Evolutionary conservation across 2,329 filamentous ascomycete genomes (phyloP).

Genomic region (Fusarium pseudoanthophilum): DNA sequence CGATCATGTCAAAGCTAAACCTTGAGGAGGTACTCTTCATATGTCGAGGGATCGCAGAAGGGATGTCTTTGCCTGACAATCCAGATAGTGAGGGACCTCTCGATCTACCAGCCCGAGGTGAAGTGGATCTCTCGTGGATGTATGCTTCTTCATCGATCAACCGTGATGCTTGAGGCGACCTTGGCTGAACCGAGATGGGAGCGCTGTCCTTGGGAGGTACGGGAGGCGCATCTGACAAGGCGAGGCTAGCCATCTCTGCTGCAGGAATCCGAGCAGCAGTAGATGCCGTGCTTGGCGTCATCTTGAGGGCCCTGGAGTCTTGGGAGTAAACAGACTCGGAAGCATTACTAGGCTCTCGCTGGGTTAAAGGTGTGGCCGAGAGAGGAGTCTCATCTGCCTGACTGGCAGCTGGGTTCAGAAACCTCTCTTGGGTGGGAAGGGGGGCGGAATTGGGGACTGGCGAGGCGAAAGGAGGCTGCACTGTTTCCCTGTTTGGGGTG

Average conservation of each 20-base stretch:
- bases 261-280: slow-evolving; percentile 28
- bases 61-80: slow-evolving; percentile 56
- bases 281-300: slow-evolving; percentile 45
- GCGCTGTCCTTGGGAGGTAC: slow-evolving; percentile 54
- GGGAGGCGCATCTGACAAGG: slow-evolving; percentile 45
- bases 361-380: slow-evolving; percentile 36
- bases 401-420: slow-evolving; percentile 4
- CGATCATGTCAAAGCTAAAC: slow-evolving; percentile 85
- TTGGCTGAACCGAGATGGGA: slow-evolving; percentile 40
- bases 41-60: slow-evolving; percentile 67
- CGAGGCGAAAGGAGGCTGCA: slow-evolving; percentile 18
- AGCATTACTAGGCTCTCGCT: slow-evolving; percentile 46
- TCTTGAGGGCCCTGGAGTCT: slow-evolving; percentile 42
- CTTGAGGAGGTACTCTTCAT: slow-evolving; percentile 82
- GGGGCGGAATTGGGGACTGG: slow-evolving; percentile 27
- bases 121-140: slow-evolving; percentile 36
- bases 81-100: slow-evolving; percentile 64
- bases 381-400: slow-evolving; percentile 13
- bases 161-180: slow-evolving; percentile 39
- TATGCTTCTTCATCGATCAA: slow-evolving; percentile 34
- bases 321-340: slow-evolving; percentile 47
- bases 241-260: slow-evolving; percentile 1
- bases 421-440: slow-evolving; percentile 31
- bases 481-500: slow-evolving; percentile 23
- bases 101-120: slow-evolving; percentile 54